Conservation (phyloP, 768 basidiomycete genomes). For the Suillus variegatus region DNA sequence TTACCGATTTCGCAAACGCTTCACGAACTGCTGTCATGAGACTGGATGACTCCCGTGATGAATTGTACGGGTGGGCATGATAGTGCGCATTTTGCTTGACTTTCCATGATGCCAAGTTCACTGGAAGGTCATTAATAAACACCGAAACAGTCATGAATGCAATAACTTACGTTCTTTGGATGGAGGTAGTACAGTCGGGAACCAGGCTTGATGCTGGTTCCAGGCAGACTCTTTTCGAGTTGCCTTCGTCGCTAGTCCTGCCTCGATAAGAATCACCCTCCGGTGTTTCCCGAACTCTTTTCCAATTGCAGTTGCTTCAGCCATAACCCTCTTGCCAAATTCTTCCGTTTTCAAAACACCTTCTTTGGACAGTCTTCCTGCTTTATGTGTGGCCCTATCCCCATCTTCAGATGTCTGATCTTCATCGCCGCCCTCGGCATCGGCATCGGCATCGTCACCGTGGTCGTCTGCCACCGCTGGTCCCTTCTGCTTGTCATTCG, state of each 20-base stretch:
- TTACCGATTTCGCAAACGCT: not conserved
- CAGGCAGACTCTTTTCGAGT: not conserved
- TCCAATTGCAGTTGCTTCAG: constrained; percentile 1
- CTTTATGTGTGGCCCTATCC: not conserved
- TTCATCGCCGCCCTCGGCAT: not conserved
- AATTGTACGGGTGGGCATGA: not conserved
- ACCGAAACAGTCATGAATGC: not conserved
- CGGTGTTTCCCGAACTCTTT: constrained; percentile 3
- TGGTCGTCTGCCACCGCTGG: not conserved
- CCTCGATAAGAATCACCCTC: not conserved
- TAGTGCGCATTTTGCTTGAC: not conserved
- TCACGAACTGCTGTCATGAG: not conserved
- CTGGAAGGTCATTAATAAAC: not conserved
- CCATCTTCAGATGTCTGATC: not conserved
- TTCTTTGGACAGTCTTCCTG: constrained; percentile 1
- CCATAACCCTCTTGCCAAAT: not conserved
- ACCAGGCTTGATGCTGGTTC: constrained; percentile 11
- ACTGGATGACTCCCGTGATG: not conserved
- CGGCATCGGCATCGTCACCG: not conserved
- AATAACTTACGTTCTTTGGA: not conserved
- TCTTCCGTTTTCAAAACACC: not conserved
- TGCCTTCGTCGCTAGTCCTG: constrained; percentile 7
- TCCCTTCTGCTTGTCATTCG: not conserved
- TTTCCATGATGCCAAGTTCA: not conserved
- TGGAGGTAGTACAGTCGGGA: not conserved